phyloP scores from a whole-genome alignment of 2,329 filamentous ascomycete species.

The Botrytis cinerea region DNA sequence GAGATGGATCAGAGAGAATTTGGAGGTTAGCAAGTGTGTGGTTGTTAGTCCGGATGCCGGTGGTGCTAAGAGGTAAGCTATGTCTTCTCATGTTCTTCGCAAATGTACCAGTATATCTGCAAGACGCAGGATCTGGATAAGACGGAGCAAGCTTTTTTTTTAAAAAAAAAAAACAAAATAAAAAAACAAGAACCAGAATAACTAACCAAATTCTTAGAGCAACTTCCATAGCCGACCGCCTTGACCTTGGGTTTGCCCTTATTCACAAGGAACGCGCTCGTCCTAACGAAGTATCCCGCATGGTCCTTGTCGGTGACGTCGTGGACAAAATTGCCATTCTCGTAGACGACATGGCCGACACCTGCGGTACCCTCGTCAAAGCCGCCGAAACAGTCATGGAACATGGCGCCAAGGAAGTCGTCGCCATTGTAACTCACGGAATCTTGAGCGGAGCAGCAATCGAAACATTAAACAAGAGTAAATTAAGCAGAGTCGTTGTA shows the following conservation, averaged over 20 bases:
- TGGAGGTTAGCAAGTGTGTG: constrained; percentile 78
- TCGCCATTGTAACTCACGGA: constrained; percentile 93
- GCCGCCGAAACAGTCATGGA: constrained; percentile 86
- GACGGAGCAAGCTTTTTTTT: too few species aligned
- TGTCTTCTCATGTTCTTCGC: neutral
- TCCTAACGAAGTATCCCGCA: constrained; percentile 87
- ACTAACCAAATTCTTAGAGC: constrained; percentile 52
- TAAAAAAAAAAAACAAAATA: too few species aligned
- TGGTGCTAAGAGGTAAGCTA: constrained; percentile 76
- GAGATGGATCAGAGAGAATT: constrained; percentile 86
- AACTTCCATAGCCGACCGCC: constrained; percentile 87
- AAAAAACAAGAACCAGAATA: neutral
- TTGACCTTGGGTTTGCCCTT: constrained; percentile 87
- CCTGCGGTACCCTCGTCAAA: constrained; percentile 85
- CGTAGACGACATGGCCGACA: constrained; percentile 98
- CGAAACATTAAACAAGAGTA: constrained; percentile 68
- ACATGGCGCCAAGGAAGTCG: constrained; percentile 83
- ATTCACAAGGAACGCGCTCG: constrained; percentile 96
- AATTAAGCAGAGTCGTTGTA: constrained; percentile 77
- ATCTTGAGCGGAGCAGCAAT: constrained; percentile 88
- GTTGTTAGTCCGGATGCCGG: constrained; percentile 95
- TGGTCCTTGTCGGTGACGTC: constrained; percentile 96
- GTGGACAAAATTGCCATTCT: constrained; percentile 90
- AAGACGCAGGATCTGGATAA: neutral
- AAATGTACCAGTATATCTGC: neutral